Base-by-base conservation (phyloP, 306 rosid genomes). In the Begonia peltatifolia region DNA sequence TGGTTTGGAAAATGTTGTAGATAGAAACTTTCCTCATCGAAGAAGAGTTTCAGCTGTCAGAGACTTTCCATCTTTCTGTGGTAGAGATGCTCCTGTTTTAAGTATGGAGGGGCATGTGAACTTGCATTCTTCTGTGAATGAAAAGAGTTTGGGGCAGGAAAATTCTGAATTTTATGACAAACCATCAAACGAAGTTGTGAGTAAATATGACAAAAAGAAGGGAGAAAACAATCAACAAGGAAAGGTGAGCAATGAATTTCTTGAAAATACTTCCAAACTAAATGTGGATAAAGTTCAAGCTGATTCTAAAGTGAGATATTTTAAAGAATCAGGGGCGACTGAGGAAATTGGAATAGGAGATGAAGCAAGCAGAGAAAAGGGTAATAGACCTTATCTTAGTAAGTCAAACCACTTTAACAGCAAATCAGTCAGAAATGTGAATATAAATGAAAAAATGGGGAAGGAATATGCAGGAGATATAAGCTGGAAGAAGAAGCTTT, bases 41-140 rank as follows among this genome's bases (percentile, higher is more conserved):
- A 75, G 81, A 70, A 68, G 47, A 52, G 66, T 80, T 63, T 78
- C 86, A 48, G 93, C 93, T 35, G 42, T 65, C 48, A 74, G 95
- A 55, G 65, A 69, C 63, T 79, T 75, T 44, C 95, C 93, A 54
- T 76, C 55, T 67, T 57, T 67, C 9, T 86, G 95, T 46, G 88
- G 93, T 62, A 76, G 68, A 36, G 67, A 69, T 71, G 78, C 75
- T 69, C 53, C 74, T 11, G 36, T 11, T 42, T 66, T 64, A 12
- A 35, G 46, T 62, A 64, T 25, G 57, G 73, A 58, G 46, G 61
- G 56, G 55, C 48, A 59, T 58, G 56, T 14, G 60, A 60, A 35
- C 57, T 57, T 13, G 50, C 38, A 23, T 47, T 50, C 62, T 50
- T 55, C 60, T 47, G 14, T 41, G 51, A 56, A 59, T 54, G 52